Base-by-base conservation (phyloP, 1,139 yeast genomes). In the Geotrichum reessii region DNA sequence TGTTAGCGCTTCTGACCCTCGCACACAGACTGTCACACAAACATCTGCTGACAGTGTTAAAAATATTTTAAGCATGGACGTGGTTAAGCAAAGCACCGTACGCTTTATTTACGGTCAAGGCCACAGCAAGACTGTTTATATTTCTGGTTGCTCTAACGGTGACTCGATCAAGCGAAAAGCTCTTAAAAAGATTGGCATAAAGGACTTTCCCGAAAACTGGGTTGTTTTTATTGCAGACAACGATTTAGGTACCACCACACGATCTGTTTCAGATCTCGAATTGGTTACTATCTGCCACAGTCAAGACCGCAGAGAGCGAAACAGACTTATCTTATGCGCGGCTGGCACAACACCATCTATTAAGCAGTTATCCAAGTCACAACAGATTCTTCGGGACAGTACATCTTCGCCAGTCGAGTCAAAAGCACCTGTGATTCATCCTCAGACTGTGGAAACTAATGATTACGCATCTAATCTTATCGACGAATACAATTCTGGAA, bases 271-370 rank as follows among this genome's bases (percentile, higher is more conserved):
- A 66, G 96, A 89, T 66, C 87, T 86, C 14, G 97, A 89, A 69
- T 77, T 91, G 52, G 89, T 88, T 1, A 84, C 95, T 0, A 83
- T 88, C 6, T 87, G 96, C 68, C 92, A 87, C 67, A 84, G 92
- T 0, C 80, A 83, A 2, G 91, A 85, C 56, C 75, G 92, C 48
- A 71, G 79, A 8, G 96, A 88, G 65, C 86, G 88, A 64, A 82
- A 84, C 65, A 74, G 97, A 56, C 78, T 91, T 25, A 83, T 92
- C 60, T 75, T 91, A 50, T 87, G 93, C 62, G 82, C 85, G 11
- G 78, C 76, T 57, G 81, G 78, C 33, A 87, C 84, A 61, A 72
- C 78, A 1, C 96, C 97, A 0, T 79, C 89, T 1, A 76, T 78
- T 8, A 79, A 80, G 47, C 95, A 91, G 2, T 74, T 87, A n/a